These are phyloP conservation scores for Colletotrichum acutatum DNA, from an alignment of 2,329 filamentous ascomycete genomes.

Conservation along the genomic window DNA sequence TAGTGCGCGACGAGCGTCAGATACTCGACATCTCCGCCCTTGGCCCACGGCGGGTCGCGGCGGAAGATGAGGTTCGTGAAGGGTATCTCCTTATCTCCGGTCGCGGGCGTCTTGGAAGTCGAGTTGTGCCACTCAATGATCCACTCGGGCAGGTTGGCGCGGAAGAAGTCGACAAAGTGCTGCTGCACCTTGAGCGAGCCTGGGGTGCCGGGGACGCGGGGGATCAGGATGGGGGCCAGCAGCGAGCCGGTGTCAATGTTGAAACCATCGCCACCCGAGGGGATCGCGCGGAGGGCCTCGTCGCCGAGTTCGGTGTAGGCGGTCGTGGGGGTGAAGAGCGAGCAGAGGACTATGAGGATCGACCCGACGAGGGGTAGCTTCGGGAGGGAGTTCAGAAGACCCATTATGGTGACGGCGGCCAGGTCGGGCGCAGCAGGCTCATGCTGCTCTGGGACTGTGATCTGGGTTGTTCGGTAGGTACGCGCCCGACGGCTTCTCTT, in stretches of 20 bases:
- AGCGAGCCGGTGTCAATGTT: constrained; percentile 80
- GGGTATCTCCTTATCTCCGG: constrained; percentile 76
- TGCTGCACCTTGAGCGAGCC: constrained; percentile 78
- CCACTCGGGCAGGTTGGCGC: constrained; percentile 80
- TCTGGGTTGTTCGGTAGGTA: neutral
- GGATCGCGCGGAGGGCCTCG: constrained; percentile 76
- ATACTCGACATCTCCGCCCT: constrained; percentile 78
- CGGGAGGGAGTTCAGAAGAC: constrained; percentile 27
- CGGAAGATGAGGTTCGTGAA: constrained; percentile 90
- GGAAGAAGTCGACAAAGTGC: constrained; percentile 89
- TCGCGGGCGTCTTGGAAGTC: constrained; percentile 83
- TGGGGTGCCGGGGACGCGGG: constrained; percentile 88
- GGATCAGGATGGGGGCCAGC: constrained; percentile 86
- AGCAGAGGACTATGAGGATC: constrained; percentile 36
- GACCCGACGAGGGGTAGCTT: constrained; percentile 34
- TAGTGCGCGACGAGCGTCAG: constrained; percentile 94
- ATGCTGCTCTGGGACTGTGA: constrained; percentile 20
- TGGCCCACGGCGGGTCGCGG: constrained; percentile 86
- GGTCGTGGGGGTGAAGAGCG: constrained; percentile 42
- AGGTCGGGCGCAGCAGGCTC: constrained; percentile 28
- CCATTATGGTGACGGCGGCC: constrained; percentile 26
- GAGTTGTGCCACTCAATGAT: constrained; percentile 87
- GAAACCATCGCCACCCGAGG: constrained; percentile 79
- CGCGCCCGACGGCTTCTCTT: constrained; percentile 16
- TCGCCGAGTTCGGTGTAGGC: constrained; percentile 74